A percentile compares a stretch with the other conserved stretches of the same genome.
Evolutionary conservation across 306 rosid genomes (phyloP).

Genomic region (Albizia julibrissin): DNA sequence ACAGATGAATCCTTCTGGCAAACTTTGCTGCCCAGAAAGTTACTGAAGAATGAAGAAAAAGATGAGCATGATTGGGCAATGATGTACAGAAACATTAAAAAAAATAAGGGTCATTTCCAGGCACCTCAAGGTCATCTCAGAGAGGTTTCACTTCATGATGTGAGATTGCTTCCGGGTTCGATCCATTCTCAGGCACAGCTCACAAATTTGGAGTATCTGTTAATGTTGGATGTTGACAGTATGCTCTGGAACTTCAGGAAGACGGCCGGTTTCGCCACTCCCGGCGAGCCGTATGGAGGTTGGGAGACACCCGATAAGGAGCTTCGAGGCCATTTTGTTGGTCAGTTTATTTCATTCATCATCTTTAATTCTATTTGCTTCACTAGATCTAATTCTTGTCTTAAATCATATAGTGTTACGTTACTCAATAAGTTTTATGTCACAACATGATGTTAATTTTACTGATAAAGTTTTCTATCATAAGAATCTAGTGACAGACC

Average conservation of each 20-base stretch:
- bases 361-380: not conserved
- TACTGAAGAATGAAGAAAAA: slow-evolving; percentile 32
- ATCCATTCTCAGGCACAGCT: slow-evolving; percentile 50
- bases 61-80: slow-evolving; percentile 47
- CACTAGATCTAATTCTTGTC: not conserved
- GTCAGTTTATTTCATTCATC: not conserved
- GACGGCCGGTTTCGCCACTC: slow-evolving; percentile 62
- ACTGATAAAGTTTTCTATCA: not conserved
- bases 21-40: not conserved
- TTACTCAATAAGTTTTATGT: not conserved
- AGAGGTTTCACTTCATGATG: slow-evolving; percentile 56
- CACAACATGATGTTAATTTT: not conserved
- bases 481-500: not conserved
- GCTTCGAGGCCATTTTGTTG: slow-evolving; percentile 70
- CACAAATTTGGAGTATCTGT: slow-evolving; percentile 58
- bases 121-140: slow-evolving; percentile 42
- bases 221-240: slow-evolving; percentile 56
- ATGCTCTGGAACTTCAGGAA: slow-evolving; percentile 62
- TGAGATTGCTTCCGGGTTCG: slow-evolving; percentile 49
- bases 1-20: not conserved
- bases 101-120: not conserved
- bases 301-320: slow-evolving; percentile 52
- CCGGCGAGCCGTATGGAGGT: slow-evolving; percentile 47
- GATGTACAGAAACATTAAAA: slow-evolving; percentile 51
- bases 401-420: too few relatives aligned